phyloP scores from a whole-genome alignment of 106 monocot species.

The Platanthera zijinensis region DNA sequence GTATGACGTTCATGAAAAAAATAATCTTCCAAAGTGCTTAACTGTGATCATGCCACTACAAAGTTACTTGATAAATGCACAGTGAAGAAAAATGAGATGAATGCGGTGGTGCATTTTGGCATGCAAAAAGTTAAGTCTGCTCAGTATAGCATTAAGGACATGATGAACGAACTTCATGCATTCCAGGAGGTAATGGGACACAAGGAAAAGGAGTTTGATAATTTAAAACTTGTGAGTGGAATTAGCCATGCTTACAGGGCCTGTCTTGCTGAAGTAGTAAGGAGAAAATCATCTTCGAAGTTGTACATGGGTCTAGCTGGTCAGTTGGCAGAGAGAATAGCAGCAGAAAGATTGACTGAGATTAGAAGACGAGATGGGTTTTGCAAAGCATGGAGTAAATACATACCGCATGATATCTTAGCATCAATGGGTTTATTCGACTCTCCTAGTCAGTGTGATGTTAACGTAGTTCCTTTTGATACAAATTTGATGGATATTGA shows the following conservation, averaged over 20 bases:
- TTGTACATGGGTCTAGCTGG: slow-evolving; percentile 93
- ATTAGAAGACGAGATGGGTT: slow-evolving; percentile 68
- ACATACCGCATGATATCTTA: slow-evolving; percentile 68
- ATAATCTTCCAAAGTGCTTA: slow-evolving; percentile 56
- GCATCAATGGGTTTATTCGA: slow-evolving; percentile 81
- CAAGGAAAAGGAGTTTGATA: slow-evolving; percentile 68
- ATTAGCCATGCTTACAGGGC: slow-evolving; percentile 76
- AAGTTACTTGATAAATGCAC: slow-evolving; percentile 60
- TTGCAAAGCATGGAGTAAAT: slow-evolving; percentile 56
- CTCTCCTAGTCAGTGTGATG: slow-evolving; percentile 79
- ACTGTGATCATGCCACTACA: slow-evolving; percentile 35
- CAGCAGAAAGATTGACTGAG: slow-evolving; percentile 74
- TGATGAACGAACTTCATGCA: slow-evolving; percentile 75
- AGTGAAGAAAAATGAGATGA: slow-evolving; percentile 74
- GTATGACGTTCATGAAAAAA: slow-evolving; percentile 86
- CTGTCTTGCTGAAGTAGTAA: slow-evolving; percentile 80
- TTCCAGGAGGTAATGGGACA: slow-evolving; percentile 92
- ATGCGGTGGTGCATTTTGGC: slow-evolving; percentile 55
- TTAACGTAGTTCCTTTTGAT: slow-evolving; percentile 82
- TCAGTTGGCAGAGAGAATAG: slow-evolving; percentile 72
- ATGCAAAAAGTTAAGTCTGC: slow-evolving; percentile 79
- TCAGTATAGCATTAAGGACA: slow-evolving; percentile 58
- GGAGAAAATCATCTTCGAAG: slow-evolving; percentile 72
- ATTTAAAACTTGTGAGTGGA: slow-evolving; percentile 59
- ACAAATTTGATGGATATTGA: slow-evolving; percentile 69